phyloP scores from a whole-genome alignment of 1,139 yeast genomes.

The Pichiaceae sp. region DNA sequence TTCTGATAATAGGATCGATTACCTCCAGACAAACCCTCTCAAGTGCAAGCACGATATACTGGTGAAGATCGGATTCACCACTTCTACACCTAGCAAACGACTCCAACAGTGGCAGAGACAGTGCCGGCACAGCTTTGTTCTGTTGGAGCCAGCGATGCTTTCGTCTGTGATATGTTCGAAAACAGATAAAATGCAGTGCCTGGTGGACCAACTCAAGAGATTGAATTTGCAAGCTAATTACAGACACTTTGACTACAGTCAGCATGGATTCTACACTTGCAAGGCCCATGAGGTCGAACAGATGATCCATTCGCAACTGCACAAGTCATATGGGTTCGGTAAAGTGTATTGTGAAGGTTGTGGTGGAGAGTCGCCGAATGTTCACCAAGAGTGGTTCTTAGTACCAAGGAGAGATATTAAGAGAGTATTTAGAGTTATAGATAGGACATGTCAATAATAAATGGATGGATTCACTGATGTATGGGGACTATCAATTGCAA shows the following conservation, averaged over 20 bases:
- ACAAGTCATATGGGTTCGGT: slow-evolving; percentile 28
- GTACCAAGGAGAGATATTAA: slow-evolving; percentile 36
- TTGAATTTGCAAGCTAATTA: slow-evolving; percentile 7
- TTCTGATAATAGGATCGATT: slow-evolving; percentile 15
- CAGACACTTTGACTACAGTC: slow-evolving; percentile 13
- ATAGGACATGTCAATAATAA: slow-evolving; percentile 1
- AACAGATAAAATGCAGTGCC: slow-evolving; percentile 8
- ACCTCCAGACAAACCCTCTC: slow-evolving; percentile 27
- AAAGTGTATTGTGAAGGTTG: slow-evolving; percentile 16
- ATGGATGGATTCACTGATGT: not conserved
- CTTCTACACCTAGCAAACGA: slow-evolving; percentile 34
- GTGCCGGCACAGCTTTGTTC: slow-evolving; percentile 38
- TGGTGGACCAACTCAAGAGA: slow-evolving; percentile 9
- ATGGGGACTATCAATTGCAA: no score
- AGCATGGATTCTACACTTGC: slow-evolving; percentile 29
- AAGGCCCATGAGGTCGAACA: slow-evolving; percentile 32
- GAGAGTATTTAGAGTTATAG: slow-evolving; percentile 31
- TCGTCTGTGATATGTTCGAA: slow-evolving; percentile 8
- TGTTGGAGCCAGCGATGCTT: slow-evolving; percentile 27
- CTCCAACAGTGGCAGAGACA: slow-evolving; percentile 47
- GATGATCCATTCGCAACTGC: slow-evolving; percentile 36
- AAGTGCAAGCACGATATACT: slow-evolving; percentile 34
- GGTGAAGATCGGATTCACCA: slow-evolving; percentile 51
- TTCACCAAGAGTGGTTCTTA: slow-evolving; percentile 55
- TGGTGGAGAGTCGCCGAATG: slow-evolving; percentile 19